These are phyloP conservation scores for Cajanus cajan DNA, from an alignment of 306 rosid genomes.

Conservation along the genomic window DNA sequence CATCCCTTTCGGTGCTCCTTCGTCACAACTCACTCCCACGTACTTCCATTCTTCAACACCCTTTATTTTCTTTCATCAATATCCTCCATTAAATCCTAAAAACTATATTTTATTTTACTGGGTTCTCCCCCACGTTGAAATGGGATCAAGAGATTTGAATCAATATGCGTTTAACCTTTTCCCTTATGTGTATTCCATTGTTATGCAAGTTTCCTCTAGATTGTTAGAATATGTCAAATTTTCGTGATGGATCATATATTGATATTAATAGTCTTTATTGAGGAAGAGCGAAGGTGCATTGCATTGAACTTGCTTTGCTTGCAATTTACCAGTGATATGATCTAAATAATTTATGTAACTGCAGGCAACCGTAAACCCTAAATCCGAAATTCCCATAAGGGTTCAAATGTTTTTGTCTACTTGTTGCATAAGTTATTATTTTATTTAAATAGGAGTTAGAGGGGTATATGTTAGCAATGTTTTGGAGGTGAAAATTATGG, in stretches of 20 bases:
- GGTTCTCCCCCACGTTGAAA: background rate
- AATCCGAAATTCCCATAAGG: no score
- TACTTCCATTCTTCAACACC: background rate
- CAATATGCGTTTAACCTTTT: background rate
- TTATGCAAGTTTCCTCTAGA: background rate
- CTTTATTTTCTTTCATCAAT: background rate
- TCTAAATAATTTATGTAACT: no score
- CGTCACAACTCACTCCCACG: slow-evolving; percentile 42
- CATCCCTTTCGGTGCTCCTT: slow-evolving; percentile 44
- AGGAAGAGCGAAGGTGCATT: background rate
- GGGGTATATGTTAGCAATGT: background rate
- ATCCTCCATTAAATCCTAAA: background rate
- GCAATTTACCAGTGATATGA: background rate
- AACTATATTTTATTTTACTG: background rate
- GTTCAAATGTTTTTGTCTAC: background rate
- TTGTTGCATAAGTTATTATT: background rate
- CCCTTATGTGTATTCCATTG: background rate
- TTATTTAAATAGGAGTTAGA: background rate
- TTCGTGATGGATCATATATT: background rate
- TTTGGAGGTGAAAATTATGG: slow-evolving; percentile 12
- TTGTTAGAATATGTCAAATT: background rate
- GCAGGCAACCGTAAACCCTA: no score
- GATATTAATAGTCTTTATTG: background rate
- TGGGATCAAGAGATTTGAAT: background rate
- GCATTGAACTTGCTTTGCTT: background rate